A percentile compares a stretch with the other conserved stretches of the same genome.
Conservation (phyloP, 2,329 filamentous ascomycete species). For the Colletotrichum shisoi region DNA sequence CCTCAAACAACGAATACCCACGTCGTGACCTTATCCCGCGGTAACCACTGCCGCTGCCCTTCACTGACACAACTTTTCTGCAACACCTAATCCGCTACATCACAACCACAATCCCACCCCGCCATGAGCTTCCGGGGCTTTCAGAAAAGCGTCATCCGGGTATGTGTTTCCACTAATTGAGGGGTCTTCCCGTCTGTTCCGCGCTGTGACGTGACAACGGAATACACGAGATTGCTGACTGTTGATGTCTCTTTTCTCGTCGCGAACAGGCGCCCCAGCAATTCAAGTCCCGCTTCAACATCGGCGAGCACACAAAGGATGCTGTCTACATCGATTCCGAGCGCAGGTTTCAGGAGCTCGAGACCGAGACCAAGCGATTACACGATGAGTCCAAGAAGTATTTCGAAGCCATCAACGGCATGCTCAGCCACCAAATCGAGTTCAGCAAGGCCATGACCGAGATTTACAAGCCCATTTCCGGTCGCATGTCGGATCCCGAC, state of each 20-base stretch:
- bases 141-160: slow-evolving; percentile 85
- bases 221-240: slow-evolving; percentile 29
- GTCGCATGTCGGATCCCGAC: slow-evolving; percentile 90
- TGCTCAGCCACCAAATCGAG: slow-evolving; percentile 96
- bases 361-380: slow-evolving; percentile 93
- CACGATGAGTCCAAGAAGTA: slow-evolving; percentile 98
- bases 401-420: slow-evolving; percentile 96
- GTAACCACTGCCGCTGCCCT: slow-evolving; percentile 14
- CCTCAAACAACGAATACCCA: slow-evolving; percentile 34
- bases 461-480: slow-evolving; percentile 97
- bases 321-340: slow-evolving; percentile 94
- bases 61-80: slow-evolving; percentile 25
- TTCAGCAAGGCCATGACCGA: slow-evolving; percentile 96
- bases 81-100: slow-evolving; percentile 28
- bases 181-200: slow-evolving; percentile 32
- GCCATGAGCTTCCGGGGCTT: slow-evolving; percentile 97
- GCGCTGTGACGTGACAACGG: slow-evolving; percentile 15
- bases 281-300: slow-evolving; percentile 90
- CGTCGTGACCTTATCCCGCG: slow-evolving; percentile 31
- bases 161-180: slow-evolving; percentile 53
- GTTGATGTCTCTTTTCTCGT: slow-evolving; percentile 11
- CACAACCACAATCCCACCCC: slow-evolving; percentile 38
- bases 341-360: slow-evolving; percentile 89
- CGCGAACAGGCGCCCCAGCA: slow-evolving; percentile 78
- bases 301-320: slow-evolving; percentile 95